A percentile compares a stretch with the other conserved stretches of the same genome.
These are phyloP conservation scores for Casuarina cunninghamiana DNA, from an alignment of 306 rosid genomes.

Conservation along the genomic window DNA sequence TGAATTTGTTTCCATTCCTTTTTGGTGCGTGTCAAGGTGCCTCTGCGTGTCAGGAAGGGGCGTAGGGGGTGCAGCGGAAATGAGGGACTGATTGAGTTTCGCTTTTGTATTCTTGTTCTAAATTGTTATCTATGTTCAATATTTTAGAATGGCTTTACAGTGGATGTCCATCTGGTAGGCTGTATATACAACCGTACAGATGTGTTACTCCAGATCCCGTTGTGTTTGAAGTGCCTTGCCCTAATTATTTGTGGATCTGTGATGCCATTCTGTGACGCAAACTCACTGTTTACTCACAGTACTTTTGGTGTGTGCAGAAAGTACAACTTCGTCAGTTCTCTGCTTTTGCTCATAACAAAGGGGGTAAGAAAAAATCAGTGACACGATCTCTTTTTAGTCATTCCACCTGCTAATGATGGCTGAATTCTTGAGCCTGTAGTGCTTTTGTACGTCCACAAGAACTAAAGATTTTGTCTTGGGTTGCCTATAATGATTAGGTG, in stretches of 20 bases:
- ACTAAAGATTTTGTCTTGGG: not conserved
- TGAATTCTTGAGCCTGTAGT: not conserved
- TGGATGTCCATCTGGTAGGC: not conserved
- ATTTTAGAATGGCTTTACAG: not conserved
- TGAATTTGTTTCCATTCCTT: not conserved
- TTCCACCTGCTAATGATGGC: not conserved
- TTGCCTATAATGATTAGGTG: not conserved
- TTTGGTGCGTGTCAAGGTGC: not conserved
- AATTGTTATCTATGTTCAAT: not conserved
- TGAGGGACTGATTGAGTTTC: not conserved
- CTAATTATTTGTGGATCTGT: not conserved
- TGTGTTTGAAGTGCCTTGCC: not conserved
- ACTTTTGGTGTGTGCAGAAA: not conserved
- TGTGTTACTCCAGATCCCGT: not conserved
- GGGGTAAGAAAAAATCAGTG: not conserved
- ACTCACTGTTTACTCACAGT: not conserved
- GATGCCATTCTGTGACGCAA: not conserved
- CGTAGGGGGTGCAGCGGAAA: not conserved
- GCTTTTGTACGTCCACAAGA: not conserved
- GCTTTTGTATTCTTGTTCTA: not conserved
- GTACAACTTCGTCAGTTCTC: not conserved
- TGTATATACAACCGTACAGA: not conserved
- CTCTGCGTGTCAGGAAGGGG: not conserved
- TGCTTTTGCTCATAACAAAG: not conserved
- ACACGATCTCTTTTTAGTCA: not conserved